A percentile compares a stretch with the other conserved stretches of the same genome.
phyloP scores from a whole-genome alignment of 2,329 filamentous ascomycete species.

The Hymenoscyphus fructigenus region DNA sequence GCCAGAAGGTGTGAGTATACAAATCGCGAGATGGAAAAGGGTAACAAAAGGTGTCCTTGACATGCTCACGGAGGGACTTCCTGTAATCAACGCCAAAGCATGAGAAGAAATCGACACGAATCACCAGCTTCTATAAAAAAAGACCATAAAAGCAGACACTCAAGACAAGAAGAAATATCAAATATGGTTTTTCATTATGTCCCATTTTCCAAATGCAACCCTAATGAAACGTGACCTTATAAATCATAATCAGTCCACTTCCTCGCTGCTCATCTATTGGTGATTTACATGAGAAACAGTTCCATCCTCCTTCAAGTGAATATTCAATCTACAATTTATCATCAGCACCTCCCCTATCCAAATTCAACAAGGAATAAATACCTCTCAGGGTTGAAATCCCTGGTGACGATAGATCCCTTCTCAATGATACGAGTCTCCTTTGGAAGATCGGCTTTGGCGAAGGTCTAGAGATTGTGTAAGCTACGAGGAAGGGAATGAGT shows the following conservation, averaged over 20 bases:
- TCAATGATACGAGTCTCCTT: conserved; percentile 55
- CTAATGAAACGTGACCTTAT: not conserved
- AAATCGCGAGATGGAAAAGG: too few species aligned
- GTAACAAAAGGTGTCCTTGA: too few species aligned
- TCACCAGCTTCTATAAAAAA: too few species aligned
- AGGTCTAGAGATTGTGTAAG: conserved; percentile 46
- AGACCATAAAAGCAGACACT: too few species aligned
- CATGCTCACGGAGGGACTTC: too few species aligned
- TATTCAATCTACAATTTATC: conserved; percentile 58
- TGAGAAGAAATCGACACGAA: too few species aligned
- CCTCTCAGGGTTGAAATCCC: conserved; percentile 48
- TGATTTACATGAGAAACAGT: conserved; percentile 59
- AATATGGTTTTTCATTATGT: too few species aligned
- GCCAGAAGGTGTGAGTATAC: too few species aligned
- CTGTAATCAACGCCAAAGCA: too few species aligned
- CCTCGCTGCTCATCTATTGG: conserved; percentile 23
- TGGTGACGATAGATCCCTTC: conserved; percentile 57
- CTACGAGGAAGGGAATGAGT: too few species aligned
- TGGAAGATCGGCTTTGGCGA: conserved; percentile 60
- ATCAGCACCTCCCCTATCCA: conserved; percentile 7
- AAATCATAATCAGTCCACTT: not conserved
- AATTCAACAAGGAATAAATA: conserved; percentile 12
- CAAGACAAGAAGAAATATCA: too few species aligned
- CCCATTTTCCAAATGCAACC: not conserved
- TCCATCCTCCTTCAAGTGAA: conserved; percentile 59